Conservation (phyloP, 2,329 filamentous ascomycete species). For the Aspergillus sp. region DNA sequence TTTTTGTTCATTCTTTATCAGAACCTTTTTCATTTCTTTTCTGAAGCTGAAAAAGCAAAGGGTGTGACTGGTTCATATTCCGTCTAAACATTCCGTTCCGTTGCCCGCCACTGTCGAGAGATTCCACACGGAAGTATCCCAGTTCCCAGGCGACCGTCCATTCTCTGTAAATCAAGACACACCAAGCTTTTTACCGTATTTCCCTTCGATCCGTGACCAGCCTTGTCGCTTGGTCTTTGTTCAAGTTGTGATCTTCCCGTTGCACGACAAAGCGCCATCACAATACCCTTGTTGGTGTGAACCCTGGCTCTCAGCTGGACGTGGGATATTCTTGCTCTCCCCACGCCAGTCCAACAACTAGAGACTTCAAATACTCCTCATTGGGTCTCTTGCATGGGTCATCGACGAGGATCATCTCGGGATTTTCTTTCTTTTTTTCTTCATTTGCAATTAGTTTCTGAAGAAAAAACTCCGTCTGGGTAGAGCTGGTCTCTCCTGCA, state of each 20-base stretch:
- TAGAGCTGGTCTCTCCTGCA: constrained; percentile 38
- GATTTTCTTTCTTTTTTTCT: background rate
- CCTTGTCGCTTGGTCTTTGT: background rate
- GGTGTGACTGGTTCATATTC: constrained; percentile 14
- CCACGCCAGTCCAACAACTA: background rate
- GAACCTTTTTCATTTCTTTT: background rate
- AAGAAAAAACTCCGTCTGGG: constrained; percentile 4
- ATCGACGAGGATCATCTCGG: background rate
- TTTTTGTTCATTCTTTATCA: background rate
- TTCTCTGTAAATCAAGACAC: background rate
- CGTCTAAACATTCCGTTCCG: constrained; percentile 17
- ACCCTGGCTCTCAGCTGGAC: background rate
- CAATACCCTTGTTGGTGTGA: constrained; percentile 17
- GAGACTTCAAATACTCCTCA: background rate
- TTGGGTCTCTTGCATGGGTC: background rate
- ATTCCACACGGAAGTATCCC: background rate
- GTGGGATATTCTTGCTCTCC: background rate
- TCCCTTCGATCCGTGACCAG: background rate
- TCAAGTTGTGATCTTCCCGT: constrained; percentile 2
- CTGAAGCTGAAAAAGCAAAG: background rate
- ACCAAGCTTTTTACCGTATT: background rate
- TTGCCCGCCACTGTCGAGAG: constrained; percentile 12
- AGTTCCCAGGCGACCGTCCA: constrained; percentile 1
- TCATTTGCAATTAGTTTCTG: constrained; percentile 1
- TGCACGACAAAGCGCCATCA: constrained; percentile 5